Conservation (phyloP, 352 stramenopile genomes). For the Globisporangium sylvaticum region DNA sequence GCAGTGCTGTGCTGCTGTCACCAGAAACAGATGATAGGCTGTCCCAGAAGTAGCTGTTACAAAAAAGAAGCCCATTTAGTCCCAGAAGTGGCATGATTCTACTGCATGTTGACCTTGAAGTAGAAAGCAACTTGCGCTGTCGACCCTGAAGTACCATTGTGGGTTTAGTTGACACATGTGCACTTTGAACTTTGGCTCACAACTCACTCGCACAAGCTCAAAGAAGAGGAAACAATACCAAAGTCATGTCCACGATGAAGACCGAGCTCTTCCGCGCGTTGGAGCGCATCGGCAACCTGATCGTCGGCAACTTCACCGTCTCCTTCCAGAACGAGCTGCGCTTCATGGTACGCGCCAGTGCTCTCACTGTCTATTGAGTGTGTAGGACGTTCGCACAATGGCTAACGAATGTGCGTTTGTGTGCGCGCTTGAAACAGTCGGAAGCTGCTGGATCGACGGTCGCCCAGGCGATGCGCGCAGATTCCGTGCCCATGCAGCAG, state of each 20-base stretch:
- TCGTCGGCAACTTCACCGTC: conserved; percentile 79
- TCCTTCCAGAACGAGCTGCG: conserved; percentile 85
- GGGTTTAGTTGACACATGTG: conserved; percentile 1
- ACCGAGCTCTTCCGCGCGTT: conserved; percentile 49
- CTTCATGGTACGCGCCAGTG: conserved; percentile 58
- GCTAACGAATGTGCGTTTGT: neutral
- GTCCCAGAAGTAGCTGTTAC: neutral
- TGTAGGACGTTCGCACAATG: neutral
- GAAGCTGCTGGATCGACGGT: conserved; percentile 61
- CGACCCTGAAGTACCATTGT: neutral
- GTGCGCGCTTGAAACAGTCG: conserved; percentile 28
- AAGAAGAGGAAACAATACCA: neutral
- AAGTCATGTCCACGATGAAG: conserved; percentile 44
- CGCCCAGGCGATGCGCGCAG: conserved; percentile 52
- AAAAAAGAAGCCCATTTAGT: neutral
- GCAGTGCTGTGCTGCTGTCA: neutral
- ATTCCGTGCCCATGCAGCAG: conserved; percentile 75
- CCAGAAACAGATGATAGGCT: neutral
- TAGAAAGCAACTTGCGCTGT: neutral
- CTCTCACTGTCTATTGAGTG: neutral
- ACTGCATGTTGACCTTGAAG: neutral
- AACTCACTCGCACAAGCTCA: neutral
- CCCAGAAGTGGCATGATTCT: neutral
- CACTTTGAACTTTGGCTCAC: neutral
- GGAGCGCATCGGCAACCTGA: conserved; percentile 61